A percentile compares a stretch with the other conserved stretches of the same genome.
phyloP scores from a whole-genome alignment of 257 asterid species.

The Ophiorrhiza pumila region DNA sequence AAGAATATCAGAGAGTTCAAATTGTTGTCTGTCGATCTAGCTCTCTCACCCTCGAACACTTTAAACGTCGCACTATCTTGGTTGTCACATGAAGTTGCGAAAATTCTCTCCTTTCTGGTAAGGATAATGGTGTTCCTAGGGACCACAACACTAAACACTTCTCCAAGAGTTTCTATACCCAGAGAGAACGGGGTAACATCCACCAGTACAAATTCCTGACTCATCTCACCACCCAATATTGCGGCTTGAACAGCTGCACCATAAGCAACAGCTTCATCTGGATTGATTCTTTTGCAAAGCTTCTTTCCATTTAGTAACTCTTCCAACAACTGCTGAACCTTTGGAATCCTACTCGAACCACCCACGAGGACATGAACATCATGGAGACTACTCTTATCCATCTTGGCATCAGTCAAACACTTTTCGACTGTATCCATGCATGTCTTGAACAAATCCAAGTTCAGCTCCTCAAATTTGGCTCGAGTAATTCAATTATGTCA shows the following conservation, averaged over 20 bases:
- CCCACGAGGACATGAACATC: slow-evolving; percentile 32
- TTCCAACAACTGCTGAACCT: slow-evolving; percentile 25
- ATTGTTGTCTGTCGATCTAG: slow-evolving; percentile 4
- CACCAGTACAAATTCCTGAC: slow-evolving; percentile 6
- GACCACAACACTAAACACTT: background rate
- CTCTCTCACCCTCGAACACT: slow-evolving; percentile 16
- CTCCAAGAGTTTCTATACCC: background rate
- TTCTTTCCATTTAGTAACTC: slow-evolving; percentile 23
- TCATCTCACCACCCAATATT: slow-evolving; percentile 3
- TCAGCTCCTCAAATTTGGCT: slow-evolving; percentile 27
- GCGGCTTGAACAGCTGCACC: slow-evolving; percentile 19
- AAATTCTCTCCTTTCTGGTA: background rate
- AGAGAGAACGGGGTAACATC: slow-evolving; percentile 15
- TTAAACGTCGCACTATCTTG: background rate
- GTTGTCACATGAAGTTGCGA: background rate
- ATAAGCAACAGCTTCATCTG: slow-evolving; percentile 19
- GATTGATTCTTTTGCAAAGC: slow-evolving; percentile 16
- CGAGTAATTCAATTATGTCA: slow-evolving; percentile 24
- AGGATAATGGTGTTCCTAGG: slow-evolving; percentile 17
- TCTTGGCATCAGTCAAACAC: slow-evolving; percentile 29
- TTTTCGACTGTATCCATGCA: slow-evolving; percentile 28
- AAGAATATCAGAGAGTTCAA: background rate
- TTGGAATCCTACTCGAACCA: slow-evolving; percentile 30
- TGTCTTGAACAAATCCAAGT: slow-evolving; percentile 25
- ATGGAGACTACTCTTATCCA: slow-evolving; percentile 19